Conservation (phyloP, 305 asterid species). For the Rubia peregrina region DNA sequence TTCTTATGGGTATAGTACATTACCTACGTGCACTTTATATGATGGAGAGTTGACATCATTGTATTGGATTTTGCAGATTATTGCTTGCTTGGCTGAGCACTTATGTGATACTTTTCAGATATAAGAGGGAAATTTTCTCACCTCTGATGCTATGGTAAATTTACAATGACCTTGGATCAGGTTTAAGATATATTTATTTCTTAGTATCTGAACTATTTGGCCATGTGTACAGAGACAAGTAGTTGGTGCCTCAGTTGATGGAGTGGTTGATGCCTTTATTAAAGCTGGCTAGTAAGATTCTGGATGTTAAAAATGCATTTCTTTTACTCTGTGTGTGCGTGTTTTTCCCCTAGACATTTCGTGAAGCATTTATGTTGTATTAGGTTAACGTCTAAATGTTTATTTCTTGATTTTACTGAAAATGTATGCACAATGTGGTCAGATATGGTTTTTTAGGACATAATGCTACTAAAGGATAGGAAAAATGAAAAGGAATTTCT, state of each 20-base stretch:
- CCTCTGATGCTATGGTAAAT: conserved; percentile 91
- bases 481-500: background rate
- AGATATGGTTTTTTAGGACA: conserved; percentile 2
- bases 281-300: conserved; percentile 59
- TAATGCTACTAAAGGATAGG: no score
- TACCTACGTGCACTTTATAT: no score
- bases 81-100: conserved; percentile 80
- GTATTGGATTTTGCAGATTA: conserved; percentile 46
- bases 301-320: background rate
- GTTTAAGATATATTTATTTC: conserved; percentile 2
- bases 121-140: conserved; percentile 71
- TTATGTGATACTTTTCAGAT: conserved; percentile 94
- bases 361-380: background rate
- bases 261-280: conserved; percentile 63
- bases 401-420: background rate
- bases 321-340: background rate
- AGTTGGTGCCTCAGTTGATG: conserved; percentile 24
- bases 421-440: background rate
- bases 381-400: no score
- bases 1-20: no score
- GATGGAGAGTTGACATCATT: background rate
- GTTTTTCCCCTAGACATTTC: background rate
- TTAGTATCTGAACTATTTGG: conserved; percentile 12
- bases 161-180: conserved; percentile 3
- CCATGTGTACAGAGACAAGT: conserved; percentile 71